Evolutionary conservation across 1,139 yeast species (phyloP).

Genomic region (Hyphopichia pseudoburtonii): DNA sequence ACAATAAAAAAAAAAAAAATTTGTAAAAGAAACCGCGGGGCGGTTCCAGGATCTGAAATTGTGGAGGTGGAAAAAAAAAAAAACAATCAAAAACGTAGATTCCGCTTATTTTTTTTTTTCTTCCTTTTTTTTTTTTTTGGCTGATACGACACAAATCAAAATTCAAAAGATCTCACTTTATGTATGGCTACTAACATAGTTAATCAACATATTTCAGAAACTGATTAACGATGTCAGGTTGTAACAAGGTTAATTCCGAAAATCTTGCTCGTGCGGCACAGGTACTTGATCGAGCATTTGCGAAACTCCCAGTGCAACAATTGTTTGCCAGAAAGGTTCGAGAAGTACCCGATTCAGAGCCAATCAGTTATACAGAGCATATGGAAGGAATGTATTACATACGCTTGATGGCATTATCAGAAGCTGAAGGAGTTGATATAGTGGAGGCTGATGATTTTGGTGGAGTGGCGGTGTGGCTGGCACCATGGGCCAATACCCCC

Average conservation of each 20-base stretch:
- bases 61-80: not conserved
- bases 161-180: too few relatives aligned
- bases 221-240: conserved; percentile 1
- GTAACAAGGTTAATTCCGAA: conserved; percentile 4
- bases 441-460: conserved; percentile 9
- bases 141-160: too few relatives aligned
- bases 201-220: too few relatives aligned
- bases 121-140: not conserved
- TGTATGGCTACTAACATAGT: too few relatives aligned
- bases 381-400: conserved; percentile 1
- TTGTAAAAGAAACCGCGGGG: too few relatives aligned
- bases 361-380: not conserved
- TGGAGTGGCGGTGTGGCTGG: conserved; percentile 11
- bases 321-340: not conserved
- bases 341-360: not conserved
- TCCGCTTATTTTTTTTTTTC: not conserved
- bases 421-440: conserved; percentile 7
- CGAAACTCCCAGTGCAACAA: not conserved
- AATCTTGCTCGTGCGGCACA: conserved; percentile 1
- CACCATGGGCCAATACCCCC: conserved; percentile 7
- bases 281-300: conserved; percentile 1
- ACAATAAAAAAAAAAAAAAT: too few relatives aligned
- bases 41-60: too few relatives aligned
- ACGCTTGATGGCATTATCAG: conserved; percentile 4
- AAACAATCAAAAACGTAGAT: not conserved